Evolutionary conservation across 2,329 filamentous ascomycete species (phyloP).

Genomic region (Venturia effusa): DNA sequence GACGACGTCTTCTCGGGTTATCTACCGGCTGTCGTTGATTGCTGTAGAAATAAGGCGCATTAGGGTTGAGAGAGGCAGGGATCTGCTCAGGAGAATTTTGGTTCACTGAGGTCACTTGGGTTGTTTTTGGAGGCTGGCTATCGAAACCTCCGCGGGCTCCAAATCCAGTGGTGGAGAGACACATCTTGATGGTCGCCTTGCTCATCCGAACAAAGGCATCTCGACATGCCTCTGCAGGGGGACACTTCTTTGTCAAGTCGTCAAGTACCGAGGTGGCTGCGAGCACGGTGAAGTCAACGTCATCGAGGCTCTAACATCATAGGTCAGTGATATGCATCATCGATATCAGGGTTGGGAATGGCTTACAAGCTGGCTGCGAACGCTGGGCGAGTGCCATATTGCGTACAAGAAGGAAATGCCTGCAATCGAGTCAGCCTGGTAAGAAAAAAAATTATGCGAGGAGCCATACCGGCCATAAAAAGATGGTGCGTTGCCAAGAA

Average conservation of each 20-base stretch:
- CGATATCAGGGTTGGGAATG: conserved; percentile 9
- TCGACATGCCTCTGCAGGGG: conserved; percentile 84
- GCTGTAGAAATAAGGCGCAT: not conserved
- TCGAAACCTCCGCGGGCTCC: conserved; percentile 33
- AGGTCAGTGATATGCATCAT: conserved; percentile 11
- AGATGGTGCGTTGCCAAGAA: conserved; percentile 92
- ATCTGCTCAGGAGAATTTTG: not conserved
- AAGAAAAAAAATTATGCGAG: not conserved
- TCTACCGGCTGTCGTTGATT: conserved; percentile 1
- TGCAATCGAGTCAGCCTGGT: conserved; percentile 18
- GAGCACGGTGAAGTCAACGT: conserved; percentile 94
- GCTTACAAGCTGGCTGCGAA: conserved; percentile 74
- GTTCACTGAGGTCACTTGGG: conserved; percentile 3
- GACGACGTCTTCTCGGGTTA: conserved; percentile 17
- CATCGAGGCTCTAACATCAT: conserved; percentile 60
- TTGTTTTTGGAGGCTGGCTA: not conserved
- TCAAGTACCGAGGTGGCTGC: conserved; percentile 86
- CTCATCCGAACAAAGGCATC: conserved; percentile 93
- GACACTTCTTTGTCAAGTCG: conserved; percentile 88
- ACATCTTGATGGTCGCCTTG: conserved; percentile 93
- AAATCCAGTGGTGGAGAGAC: conserved; percentile 75
- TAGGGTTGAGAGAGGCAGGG: conserved; percentile 1
- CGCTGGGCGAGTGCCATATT: conserved; percentile 89
- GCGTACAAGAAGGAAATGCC: conserved; percentile 88
- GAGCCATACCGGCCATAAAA: conserved; percentile 74